Conservation (phyloP, 495 filamentous ascomycete genomes). For the Penicillium nucicola region DNA sequence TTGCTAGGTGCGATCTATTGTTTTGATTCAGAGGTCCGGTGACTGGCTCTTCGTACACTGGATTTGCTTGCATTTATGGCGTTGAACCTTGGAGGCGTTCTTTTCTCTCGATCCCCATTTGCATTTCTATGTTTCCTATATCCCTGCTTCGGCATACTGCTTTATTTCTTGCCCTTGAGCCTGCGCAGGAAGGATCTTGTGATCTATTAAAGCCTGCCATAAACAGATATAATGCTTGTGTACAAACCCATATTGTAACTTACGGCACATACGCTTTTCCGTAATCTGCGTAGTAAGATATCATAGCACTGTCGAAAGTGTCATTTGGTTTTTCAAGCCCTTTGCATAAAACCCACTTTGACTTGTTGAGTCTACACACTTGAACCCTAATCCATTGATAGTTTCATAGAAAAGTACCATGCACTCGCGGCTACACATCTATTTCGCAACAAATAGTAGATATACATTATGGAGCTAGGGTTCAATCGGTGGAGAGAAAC, state of each 20-base stretch:
- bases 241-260: too few relatives aligned
- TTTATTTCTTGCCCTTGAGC: neutral
- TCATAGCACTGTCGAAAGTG: too few relatives aligned
- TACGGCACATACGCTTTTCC: too few relatives aligned
- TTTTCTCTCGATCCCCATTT: slow-evolving; percentile 14
- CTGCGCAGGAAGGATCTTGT: neutral
- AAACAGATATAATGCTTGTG: neutral
- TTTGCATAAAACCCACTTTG: neutral
- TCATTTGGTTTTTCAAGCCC: neutral
- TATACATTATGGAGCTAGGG: neutral
- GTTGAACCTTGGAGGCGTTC: slow-evolving; percentile 13
- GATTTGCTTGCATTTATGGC: slow-evolving; percentile 25
- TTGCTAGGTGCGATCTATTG: neutral
- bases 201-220: neutral
- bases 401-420: too few relatives aligned
- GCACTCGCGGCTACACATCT: neutral
- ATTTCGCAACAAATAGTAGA: neutral
- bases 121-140: slow-evolving; percentile 3
- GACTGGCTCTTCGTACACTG: slow-evolving; percentile 3
- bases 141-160: neutral
- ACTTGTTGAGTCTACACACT: neutral
- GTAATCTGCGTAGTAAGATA: neutral
- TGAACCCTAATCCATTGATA: too few relatives aligned
- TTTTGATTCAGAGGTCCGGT: neutral
- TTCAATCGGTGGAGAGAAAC: too few relatives aligned